Evolutionary conservation across 805 yeast species (phyloP).

Genomic region (Wickerhamiella brachini): DNA sequence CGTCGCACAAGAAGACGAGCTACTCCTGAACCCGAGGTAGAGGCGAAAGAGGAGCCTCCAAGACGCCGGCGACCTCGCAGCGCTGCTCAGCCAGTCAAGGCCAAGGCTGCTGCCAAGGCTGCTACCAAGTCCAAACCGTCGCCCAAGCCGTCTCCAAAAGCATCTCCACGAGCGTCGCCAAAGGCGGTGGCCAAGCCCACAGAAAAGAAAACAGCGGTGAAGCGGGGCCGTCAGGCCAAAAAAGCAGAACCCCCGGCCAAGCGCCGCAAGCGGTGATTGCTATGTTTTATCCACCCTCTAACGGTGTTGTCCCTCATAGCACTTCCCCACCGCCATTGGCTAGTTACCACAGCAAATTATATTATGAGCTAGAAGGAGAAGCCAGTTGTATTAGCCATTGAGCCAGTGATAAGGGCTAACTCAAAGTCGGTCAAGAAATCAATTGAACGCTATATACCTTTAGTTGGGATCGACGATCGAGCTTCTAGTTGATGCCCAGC

Average conservation of each 20-base stretch:
- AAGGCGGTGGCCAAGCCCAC: constrained; percentile 1
- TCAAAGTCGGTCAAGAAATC: no score
- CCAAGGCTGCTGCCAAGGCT: neutral
- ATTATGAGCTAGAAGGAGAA: no score
- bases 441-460: no score
- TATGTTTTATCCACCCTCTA: neutral
- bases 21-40: neutral
- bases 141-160: neutral
- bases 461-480: no score
- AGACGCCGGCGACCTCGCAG: neutral
- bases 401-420: no score
- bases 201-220: constrained; percentile 25
- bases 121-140: neutral
- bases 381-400: no score
- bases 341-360: no score
- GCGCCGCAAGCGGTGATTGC: neutral
- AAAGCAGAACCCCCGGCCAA: neutral
- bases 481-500: constrained; percentile 20
- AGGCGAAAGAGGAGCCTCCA: constrained; percentile 1
- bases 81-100: no score
- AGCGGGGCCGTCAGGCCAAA: constrained; percentile 58
- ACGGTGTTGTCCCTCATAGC: no score
- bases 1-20: neutral
- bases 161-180: neutral
- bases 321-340: no score